Base-by-base conservation (phyloP, 2,329 filamentous ascomycete species). In the Cercospora nicotianae region DNA sequence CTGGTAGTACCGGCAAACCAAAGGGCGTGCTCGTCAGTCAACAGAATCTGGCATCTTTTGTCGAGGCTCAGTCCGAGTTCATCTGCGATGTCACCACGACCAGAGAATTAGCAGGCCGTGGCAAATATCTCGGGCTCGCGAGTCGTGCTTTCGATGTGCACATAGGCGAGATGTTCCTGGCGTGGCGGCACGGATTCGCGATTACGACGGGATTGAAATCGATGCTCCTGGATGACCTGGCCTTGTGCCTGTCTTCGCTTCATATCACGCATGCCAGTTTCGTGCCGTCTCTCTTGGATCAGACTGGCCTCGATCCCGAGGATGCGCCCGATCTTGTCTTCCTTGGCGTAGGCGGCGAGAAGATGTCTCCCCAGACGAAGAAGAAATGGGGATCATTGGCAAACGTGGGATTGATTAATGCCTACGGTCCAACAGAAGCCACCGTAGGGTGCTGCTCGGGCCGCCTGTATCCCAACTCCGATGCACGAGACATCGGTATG, bases 11-110 rank as follows among this genome's bases (percentile, higher is more conserved):
- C 6, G 69, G 69, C 4, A 65, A 18, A 33, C 67, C 69, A 1
- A 71, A 71, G 58, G 67, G 67, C 2, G 63, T 65, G 3, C 83
- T 91, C 3, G 85, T 96, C 28, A 92, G 90, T 0, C 90, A 93
- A 70, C 81, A 85, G 31, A 94, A 92, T 73, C 84, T 96, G 55
- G 58, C 57, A 9, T 67, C 64, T 4, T 70, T 70, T 55, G 48
- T 66, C 7, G 69, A 70, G 33, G 64, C 69, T 8, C 64, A 65
- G 60, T 64, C 55, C 2, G 65, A 67, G n/a, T 67, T 63, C 58
- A 70, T 70, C 10, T 65, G 53, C 57, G 67, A 66, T 18, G 55
- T 66, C 16, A 60, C 66, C 12, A 58, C 61, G 3, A 69, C 69
- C 3, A 53, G 28, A 20, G 48, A 67, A 16, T 33, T 67, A 1